Conservation (phyloP, 352 stramenopile species). For the Pythium apleroticum region DNA sequence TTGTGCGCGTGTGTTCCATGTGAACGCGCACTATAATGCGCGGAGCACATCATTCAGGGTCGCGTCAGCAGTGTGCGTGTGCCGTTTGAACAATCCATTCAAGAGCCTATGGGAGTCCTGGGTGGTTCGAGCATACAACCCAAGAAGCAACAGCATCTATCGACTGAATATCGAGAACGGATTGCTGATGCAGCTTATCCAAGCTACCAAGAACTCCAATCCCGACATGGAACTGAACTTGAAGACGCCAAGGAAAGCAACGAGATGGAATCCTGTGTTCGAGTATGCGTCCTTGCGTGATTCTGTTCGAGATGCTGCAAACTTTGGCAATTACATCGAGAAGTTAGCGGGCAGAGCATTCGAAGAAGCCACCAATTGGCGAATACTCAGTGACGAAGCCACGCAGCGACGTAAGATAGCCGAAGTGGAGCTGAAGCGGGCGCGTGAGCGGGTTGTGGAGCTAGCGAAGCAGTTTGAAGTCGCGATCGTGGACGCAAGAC, state of each 20-base stretch:
- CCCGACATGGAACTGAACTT: not conserved
- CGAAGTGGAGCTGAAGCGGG: slow-evolving; percentile 22
- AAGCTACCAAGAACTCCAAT: not conserved
- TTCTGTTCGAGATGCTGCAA: slow-evolving; percentile 7
- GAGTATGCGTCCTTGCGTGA: not conserved
- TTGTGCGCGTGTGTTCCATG: slow-evolving; percentile 51
- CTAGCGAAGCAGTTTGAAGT: slow-evolving; percentile 28
- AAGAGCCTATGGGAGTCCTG: slow-evolving; percentile 17
- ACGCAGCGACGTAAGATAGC: slow-evolving; percentile 24
- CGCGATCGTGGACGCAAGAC: slow-evolving; percentile 38
- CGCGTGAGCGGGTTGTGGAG: slow-evolving; percentile 10
- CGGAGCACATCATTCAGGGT: slow-evolving; percentile 33
- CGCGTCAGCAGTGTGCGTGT: slow-evolving; percentile 44
- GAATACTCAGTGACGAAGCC: slow-evolving; percentile 26
- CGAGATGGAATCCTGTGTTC: slow-evolving; percentile 9
- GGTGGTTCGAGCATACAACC: slow-evolving; percentile 72
- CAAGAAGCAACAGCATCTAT: slow-evolving; percentile 52
- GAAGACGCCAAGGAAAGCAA: not conserved
- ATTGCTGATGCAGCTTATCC: slow-evolving; percentile 37
- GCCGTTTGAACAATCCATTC: slow-evolving; percentile 30
- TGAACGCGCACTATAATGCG: slow-evolving; percentile 34
- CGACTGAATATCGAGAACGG: slow-evolving; percentile 44
- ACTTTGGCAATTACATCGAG: slow-evolving; percentile 19
- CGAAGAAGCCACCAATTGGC: slow-evolving; percentile 15
- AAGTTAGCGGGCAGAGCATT: not conserved